Percentiles rank a stretch among this genome's conserved stretches.
These are phyloP conservation scores for Magnusiomyces ingens DNA, from an alignment of 1,139 yeast species.

Conservation along the genomic window DNA sequence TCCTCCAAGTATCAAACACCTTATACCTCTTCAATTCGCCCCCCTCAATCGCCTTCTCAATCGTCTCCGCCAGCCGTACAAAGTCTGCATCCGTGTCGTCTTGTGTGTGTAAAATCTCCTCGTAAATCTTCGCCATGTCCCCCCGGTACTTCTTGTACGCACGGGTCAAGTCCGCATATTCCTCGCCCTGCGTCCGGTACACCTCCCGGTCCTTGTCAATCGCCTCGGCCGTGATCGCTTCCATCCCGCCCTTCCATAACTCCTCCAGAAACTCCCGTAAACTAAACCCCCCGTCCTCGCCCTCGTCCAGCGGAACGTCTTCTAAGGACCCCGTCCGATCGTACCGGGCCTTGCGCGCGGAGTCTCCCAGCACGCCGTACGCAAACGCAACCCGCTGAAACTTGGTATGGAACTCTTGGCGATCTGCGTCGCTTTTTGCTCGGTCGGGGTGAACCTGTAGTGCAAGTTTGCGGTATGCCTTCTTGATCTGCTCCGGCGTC, in stretches of 20 bases:
- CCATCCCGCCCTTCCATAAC: constrained; percentile 30
- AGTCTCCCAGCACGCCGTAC: constrained; percentile 61
- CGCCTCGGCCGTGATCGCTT: constrained; percentile 58
- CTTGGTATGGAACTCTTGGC: constrained; percentile 36
- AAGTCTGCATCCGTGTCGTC: constrained; percentile 51
- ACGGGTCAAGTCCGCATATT: constrained; percentile 53
- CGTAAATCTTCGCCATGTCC: constrained; percentile 62
- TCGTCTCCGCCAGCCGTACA: constrained; percentile 47
- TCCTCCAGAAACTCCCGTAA: constrained; percentile 64
- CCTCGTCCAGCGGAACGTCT: constrained; percentile 40
- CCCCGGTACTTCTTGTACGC: constrained; percentile 59
- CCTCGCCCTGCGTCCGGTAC: constrained; percentile 63
- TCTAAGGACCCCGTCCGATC: constrained; percentile 64
- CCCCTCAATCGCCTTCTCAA: constrained; percentile 40
- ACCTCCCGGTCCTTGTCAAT: constrained; percentile 60
- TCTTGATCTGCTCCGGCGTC: constrained; percentile 53
- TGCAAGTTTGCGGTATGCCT: constrained; percentile 65
- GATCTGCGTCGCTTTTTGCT: constrained; percentile 36
- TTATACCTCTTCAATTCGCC: constrained; percentile 35
- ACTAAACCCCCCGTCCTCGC: constrained; percentile 27
- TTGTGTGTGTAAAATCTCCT: constrained; percentile 70
- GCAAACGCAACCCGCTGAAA: constrained; percentile 75
- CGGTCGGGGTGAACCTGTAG: constrained; percentile 78
- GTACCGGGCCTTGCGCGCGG: constrained; percentile 47
- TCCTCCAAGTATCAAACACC: constrained; percentile 53